Conservation (phyloP, 2,329 filamentous ascomycete genomes). For the Curvularia sp. region DNA sequence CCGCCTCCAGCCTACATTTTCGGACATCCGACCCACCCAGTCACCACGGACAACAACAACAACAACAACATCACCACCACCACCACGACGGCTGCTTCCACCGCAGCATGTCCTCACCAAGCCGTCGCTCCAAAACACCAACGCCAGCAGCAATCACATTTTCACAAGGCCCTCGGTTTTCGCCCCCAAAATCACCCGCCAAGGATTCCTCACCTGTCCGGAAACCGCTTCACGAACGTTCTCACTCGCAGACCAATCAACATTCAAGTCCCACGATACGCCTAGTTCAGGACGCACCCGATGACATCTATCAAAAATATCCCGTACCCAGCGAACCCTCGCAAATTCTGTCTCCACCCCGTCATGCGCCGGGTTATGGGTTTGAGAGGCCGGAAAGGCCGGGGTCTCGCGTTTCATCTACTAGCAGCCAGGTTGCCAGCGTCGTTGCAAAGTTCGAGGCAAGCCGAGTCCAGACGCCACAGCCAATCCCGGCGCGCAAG, state of each 20-base stretch:
- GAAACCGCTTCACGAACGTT: slow-evolving; percentile 50
- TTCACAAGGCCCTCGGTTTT: slow-evolving; percentile 41
- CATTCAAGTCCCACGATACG: slow-evolving; percentile 51
- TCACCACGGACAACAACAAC: slow-evolving; percentile 4
- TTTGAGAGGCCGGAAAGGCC: slow-evolving; percentile 50
- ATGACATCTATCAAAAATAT: slow-evolving; percentile 50
- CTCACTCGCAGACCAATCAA: slow-evolving; percentile 49
- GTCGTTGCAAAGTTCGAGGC: slow-evolving; percentile 50
- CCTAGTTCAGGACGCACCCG: slow-evolving; percentile 49
- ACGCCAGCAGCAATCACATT: slow-evolving; percentile 32
- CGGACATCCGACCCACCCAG: slow-evolving; percentile 30
- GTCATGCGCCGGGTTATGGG: slow-evolving; percentile 47
- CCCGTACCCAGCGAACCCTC: slow-evolving; percentile 51
- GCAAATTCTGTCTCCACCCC: slow-evolving; percentile 51
- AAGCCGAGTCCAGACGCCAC: slow-evolving; percentile 43
- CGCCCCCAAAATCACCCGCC: slow-evolving; percentile 37
- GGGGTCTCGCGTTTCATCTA: slow-evolving; percentile 52
- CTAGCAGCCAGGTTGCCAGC: slow-evolving; percentile 47
- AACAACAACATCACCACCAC: slow-evolving; percentile 9
- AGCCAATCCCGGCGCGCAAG: slow-evolving; percentile 44
- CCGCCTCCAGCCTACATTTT: slow-evolving; percentile 32
- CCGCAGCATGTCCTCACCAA: slow-evolving; percentile 46
- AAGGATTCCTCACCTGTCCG: slow-evolving; percentile 45
- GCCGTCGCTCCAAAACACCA: slow-evolving; percentile 38
- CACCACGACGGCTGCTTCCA: not conserved